Base-by-base conservation (phyloP, 2,329 filamentous ascomycete species). In the Orbilia blumenaviensis region DNA sequence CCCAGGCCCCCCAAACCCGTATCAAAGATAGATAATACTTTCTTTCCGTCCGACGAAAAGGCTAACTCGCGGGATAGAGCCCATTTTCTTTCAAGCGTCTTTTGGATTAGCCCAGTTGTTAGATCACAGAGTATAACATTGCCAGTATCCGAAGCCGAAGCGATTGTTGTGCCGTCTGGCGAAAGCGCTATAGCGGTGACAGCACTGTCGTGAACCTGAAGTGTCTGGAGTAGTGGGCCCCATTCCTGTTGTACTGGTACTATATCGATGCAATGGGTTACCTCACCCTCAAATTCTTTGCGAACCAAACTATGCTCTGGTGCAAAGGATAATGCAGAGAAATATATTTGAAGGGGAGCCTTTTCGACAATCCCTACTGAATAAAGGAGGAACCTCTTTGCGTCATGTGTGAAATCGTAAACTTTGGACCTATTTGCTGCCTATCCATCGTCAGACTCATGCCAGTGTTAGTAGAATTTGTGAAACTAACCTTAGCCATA, bases 311-410 rank as follows among this genome's bases (percentile, higher is more conserved):
- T 69, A 2, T 54, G 7, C 10, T 5, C 5, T 2, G 66, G 66
- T 0, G 54, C 44, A 10, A 69, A 69, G 14, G 12, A 2, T 3
- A 69, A 29, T 1, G 41, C 66, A 14, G 23, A 41, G n/a, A n/a
- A n/a, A 36, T 69, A 69, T 4, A 18, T 62, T 34, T 69, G 66
- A 12, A 69, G 32, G 4, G 66, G 66, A 8, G 66, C 42, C 14
- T 62, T 7, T 6, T 23, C 2, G 9, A 69, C 54, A 3, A 62
- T 54, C 10, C 42, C 36, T 7, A 25, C 50, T 12, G 44, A 27
- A 21, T 16, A 48, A 8, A 62, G 21, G n/a, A 41, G 3, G 16
- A 67, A 67, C 9, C 63, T 36, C 10, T 21, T 36, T 5, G 27
- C 23, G 8, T 67, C 63, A 25, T 42, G 23, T 8, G 44, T 2